Percentiles rank a stretch among this genome's conserved stretches.
Conservation (phyloP, 768 basidiomycete genomes). For the Chlorophyllum brunneum region DNA sequence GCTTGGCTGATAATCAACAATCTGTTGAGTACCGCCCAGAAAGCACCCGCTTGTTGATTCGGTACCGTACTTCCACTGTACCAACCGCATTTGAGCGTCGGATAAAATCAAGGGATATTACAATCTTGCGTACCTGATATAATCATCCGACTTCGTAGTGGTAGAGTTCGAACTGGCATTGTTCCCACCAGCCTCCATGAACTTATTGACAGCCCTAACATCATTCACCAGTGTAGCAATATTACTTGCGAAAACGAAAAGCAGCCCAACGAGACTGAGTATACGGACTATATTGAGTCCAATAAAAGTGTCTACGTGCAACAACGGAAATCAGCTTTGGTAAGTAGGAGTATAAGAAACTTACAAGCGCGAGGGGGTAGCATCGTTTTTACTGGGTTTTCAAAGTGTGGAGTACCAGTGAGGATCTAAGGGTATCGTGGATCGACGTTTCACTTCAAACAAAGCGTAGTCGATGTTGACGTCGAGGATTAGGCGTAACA, state of each 20-base stretch:
- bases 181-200: constrained; percentile 37
- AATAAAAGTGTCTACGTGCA: constrained; percentile 56
- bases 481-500: neutral
- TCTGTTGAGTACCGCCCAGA: constrained; percentile 88
- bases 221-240: constrained; percentile 72
- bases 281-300: constrained; percentile 75
- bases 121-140: neutral
- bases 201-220: constrained; percentile 69
- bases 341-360: constrained; percentile 13
- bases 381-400: constrained; percentile 18
- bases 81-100: neutral
- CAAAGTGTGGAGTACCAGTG: neutral
- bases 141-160: neutral
- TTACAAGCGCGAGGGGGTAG: constrained; percentile 36
- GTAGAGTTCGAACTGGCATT: constrained; percentile 18
- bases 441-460: neutral
- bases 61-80: constrained; percentile 76
- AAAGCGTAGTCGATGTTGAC: neutral
- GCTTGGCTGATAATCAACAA: constrained; percentile 86
- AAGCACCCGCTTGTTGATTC: constrained; percentile 85
- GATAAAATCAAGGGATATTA: neutral
- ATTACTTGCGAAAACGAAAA: constrained; percentile 79
- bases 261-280: constrained; percentile 73
- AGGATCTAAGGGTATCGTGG: neutral
- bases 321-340: neutral